Conservation (phyloP, 176 grass and related monocot species). For the Triticum urartu region DNA sequence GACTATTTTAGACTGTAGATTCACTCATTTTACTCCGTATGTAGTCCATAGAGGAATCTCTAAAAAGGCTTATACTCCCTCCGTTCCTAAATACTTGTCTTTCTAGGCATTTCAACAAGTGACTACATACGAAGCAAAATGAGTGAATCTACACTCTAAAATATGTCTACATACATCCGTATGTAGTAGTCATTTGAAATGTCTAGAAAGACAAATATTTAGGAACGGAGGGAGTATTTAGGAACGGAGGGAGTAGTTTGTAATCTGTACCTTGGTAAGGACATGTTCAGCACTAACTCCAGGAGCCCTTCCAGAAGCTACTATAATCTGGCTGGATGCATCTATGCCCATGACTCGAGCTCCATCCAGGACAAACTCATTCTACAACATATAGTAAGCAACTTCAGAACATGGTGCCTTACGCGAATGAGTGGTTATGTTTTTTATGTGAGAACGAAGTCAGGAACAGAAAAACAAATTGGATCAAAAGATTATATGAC, state of each 20-base stretch:
- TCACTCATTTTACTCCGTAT: too few species aligned
- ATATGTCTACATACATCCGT: too few species aligned
- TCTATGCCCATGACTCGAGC: conserved; percentile 87
- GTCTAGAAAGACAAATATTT: too few species aligned
- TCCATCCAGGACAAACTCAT: conserved; percentile 66
- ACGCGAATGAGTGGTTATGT: neutral
- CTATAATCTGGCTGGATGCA: conserved; percentile 59
- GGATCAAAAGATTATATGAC: neutral
- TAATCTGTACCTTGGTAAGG: conserved; percentile 73
- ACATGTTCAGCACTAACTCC: conserved; percentile 71
- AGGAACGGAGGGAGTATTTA: too few species aligned
- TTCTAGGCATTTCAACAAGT: too few species aligned
- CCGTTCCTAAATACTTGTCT: too few species aligned
- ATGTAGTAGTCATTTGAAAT: too few species aligned
- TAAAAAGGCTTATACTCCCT: neutral
- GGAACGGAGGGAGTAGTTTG: neutral
- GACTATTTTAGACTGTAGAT: too few species aligned
- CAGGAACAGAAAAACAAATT: neutral
- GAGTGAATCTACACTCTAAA: too few species aligned
- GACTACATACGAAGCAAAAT: too few species aligned
- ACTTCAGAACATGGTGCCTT: neutral
- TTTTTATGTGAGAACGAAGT: neutral
- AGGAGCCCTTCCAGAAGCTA: conserved; percentile 64
- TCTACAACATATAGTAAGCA: conserved; percentile 53
- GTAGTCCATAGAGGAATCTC: too few species aligned